These are phyloP conservation scores for Starmera dryadoides DNA, from an alignment of 805 yeast species.

Conservation along the genomic window DNA sequence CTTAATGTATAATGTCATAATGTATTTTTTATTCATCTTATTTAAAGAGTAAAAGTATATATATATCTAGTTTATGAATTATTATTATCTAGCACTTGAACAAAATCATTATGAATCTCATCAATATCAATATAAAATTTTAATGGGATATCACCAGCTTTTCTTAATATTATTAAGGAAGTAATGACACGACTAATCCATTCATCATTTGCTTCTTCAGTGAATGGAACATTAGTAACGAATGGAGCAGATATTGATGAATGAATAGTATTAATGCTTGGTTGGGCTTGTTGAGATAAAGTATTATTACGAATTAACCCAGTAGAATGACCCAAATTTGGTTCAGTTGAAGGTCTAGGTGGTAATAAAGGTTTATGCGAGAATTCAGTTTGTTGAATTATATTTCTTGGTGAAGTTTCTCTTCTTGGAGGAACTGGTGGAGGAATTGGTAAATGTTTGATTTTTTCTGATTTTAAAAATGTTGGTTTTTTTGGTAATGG, in stretches of 20 bases:
- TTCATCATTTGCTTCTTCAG: conserved; percentile 43
- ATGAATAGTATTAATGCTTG: neutral
- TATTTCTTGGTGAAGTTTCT: neutral
- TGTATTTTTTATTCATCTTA: neutral
- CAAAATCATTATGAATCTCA: conserved; percentile 19
- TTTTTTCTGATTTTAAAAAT: neutral
- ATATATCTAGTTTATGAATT: too few relatives aligned
- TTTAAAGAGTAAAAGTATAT: neutral
- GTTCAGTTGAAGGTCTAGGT: conserved; percentile 6
- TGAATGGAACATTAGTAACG: conserved; percentile 7
- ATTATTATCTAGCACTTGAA: conserved; percentile 1
- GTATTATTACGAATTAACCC: too few relatives aligned
- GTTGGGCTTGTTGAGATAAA: neutral
- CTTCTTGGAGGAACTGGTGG: conserved; percentile 26
- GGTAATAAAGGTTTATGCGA: neutral
- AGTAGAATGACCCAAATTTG: too few relatives aligned
- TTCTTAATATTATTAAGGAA: conserved; percentile 12
- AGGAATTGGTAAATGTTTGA: conserved; percentile 6
- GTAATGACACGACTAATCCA: conserved; percentile 50
- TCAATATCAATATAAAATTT: conserved; percentile 15
- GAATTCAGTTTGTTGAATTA: conserved; percentile 3
- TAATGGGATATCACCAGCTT: conserved; percentile 10
- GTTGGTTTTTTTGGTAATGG: conserved; percentile 6
- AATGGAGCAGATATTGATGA: conserved; percentile 1
- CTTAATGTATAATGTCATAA: neutral